Conservation (phyloP, 163 green algal genomes). For the Chloromonas sp. region DNA sequence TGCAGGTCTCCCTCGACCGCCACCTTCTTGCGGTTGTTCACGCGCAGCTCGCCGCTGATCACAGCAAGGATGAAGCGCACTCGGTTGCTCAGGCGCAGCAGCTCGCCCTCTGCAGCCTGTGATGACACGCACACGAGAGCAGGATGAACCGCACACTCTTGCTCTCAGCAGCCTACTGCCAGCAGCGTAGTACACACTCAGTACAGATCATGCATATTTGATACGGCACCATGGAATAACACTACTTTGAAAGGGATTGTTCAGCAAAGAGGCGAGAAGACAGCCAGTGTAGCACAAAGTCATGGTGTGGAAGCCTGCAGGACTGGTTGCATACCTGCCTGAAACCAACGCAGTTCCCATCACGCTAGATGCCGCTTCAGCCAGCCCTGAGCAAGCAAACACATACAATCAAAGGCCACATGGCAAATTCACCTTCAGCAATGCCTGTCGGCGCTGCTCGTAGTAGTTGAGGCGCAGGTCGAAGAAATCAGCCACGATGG, state of each 20-base stretch:
- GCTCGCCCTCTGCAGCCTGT: slow-evolving; percentile 67
- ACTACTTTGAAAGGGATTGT: too few relatives aligned
- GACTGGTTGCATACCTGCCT: too few relatives aligned
- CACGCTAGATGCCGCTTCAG: too few relatives aligned
- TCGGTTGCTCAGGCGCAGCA: slow-evolving; percentile 75
- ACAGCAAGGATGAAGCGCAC: slow-evolving; percentile 94
- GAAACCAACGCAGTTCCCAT: too few relatives aligned
- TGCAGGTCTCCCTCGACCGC: slow-evolving; percentile 87
- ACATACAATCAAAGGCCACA: too few relatives aligned
- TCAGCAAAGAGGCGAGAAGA: too few relatives aligned
- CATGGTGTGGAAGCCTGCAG: too few relatives aligned
- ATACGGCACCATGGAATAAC: too few relatives aligned
- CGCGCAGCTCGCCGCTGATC: slow-evolving; percentile 57
- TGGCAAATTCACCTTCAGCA: slow-evolving; percentile 59
- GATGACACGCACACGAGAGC: not conserved
- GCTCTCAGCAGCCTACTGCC: not conserved
- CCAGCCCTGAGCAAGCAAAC: too few relatives aligned
- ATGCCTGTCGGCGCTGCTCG: slow-evolving; percentile 54
- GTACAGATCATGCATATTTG: too few relatives aligned
- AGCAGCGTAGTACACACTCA: too few relatives aligned
- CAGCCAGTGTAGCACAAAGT: too few relatives aligned
- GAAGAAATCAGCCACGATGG: slow-evolving; percentile 93
- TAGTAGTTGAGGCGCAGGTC: slow-evolving; percentile 85
- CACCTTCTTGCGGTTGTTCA: slow-evolving; percentile 80
- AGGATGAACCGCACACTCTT: not conserved